Evolutionary conservation across 306 rosid species (phyloP).

Genomic region (Begonia fuchsioides): DNA sequence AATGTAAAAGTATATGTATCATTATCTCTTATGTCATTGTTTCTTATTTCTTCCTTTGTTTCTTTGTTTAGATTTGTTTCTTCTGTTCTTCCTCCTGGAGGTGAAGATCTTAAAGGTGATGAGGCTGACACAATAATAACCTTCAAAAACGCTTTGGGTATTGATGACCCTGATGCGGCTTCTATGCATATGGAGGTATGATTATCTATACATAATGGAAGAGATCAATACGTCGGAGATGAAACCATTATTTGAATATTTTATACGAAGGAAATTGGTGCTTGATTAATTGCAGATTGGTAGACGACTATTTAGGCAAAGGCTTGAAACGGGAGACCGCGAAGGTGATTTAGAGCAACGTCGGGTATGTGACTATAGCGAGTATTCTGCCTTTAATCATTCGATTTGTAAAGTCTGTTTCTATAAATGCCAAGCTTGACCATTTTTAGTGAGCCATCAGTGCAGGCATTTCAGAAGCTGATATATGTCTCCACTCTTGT

Average conservation of each 20-base stretch:
- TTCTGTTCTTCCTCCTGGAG: slow-evolving; percentile 69
- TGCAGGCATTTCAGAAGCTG: slow-evolving; percentile 99
- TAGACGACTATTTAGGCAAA: slow-evolving; percentile 70
- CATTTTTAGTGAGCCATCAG: slow-evolving; percentile 61
- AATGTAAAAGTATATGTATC: no score
- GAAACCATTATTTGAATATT: not conserved
- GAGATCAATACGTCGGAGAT: not conserved
- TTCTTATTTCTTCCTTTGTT: not conserved
- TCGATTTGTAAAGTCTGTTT: not conserved
- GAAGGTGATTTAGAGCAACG: slow-evolving; percentile 77
- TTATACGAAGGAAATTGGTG: slow-evolving; percentile 9
- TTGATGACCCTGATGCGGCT: slow-evolving; percentile 97
- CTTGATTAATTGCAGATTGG: slow-evolving; percentile 52
- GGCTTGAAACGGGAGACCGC: slow-evolving; percentile 91
- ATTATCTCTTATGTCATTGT: not conserved
- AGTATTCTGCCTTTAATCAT: slow-evolving; percentile 2
- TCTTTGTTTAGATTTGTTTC: slow-evolving; percentile 47
- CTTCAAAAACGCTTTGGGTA: slow-evolving; percentile 72
- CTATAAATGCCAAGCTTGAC: slow-evolving; percentile 51
- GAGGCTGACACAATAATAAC: slow-evolving; percentile 56
- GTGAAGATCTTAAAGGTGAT: slow-evolving; percentile 73
- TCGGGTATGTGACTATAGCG: slow-evolving; percentile 45
- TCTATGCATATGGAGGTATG: slow-evolving; percentile 88
- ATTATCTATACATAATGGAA: slow-evolving; percentile 1
- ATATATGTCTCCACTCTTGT: slow-evolving; percentile 86